Evolutionary conservation across 495 filamentous ascomycete genomes (phyloP).

Genomic region (Hypoxylon fragiforme): DNA sequence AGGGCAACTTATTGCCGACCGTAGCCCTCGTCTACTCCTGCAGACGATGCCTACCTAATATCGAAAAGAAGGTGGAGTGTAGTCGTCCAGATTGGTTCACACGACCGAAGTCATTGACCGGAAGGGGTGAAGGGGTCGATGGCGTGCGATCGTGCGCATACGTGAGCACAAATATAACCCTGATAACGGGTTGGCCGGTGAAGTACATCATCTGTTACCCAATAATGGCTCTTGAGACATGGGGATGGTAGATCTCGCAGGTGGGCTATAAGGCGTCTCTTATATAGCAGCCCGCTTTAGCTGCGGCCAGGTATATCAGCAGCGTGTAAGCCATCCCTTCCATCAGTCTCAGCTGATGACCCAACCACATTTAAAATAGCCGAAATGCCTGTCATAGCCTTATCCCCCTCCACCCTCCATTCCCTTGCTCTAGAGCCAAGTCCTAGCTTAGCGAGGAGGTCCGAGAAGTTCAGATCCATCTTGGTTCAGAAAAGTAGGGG

Average conservation of each 20-base stretch:
- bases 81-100: slow-evolving; percentile 18
- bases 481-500: slow-evolving; percentile 1
- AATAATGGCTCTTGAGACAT: slow-evolving; percentile 13
- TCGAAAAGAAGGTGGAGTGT: slow-evolving; percentile 24
- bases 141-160: slow-evolving; percentile 21
- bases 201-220: slow-evolving; percentile 9
- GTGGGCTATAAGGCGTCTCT: slow-evolving; percentile 11
- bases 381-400: slow-evolving; percentile 5
- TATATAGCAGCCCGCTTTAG: slow-evolving; percentile 21
- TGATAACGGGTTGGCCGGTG: slow-evolving; percentile 15
- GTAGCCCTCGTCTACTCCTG: slow-evolving; percentile 3
- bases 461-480: background rate
- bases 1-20: background rate
- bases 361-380: slow-evolving; percentile 9
- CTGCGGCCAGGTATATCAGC: slow-evolving; percentile 15
- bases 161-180: slow-evolving; percentile 27
- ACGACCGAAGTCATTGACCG: slow-evolving; percentile 10
- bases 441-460: background rate
- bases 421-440: slow-evolving; percentile 1
- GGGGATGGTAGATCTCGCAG: slow-evolving; percentile 22
- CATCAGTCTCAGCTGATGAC: slow-evolving; percentile 12
- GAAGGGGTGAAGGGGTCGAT: slow-evolving; percentile 16
- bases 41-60: slow-evolving; percentile 6
- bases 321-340: slow-evolving; percentile 6
- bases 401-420: background rate